Evolutionary conservation across 1,284 basidiomycete genomes (phyloP).

Genomic region (Schizophyllum amplum): DNA sequence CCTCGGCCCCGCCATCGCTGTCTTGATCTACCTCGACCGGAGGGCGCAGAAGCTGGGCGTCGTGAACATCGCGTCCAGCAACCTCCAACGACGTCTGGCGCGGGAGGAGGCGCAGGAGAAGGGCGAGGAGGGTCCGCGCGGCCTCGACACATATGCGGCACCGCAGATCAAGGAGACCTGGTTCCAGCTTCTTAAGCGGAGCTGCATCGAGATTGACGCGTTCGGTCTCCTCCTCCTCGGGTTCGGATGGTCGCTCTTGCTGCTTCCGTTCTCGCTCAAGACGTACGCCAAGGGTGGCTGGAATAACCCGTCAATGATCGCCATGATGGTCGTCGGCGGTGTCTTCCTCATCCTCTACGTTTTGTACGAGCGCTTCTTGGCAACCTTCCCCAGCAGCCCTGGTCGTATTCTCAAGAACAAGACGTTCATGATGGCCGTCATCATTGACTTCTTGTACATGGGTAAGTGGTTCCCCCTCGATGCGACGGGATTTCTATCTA

Average conservation of each 20-base stretch:
- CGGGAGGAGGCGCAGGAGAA: neutral
- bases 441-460: neutral
- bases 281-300: conserved; percentile 27
- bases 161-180: neutral
- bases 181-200: neutral
- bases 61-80: neutral
- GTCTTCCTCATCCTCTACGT: conserved; percentile 25
- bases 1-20: conserved; percentile 21
- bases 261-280: conserved; percentile 52
- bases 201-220: conserved; percentile 24
- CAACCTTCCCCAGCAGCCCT: conserved; percentile 31
- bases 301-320: conserved; percentile 30
- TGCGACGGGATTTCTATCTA: conserved; percentile 25
- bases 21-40: conserved; percentile 38
- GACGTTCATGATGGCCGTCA: conserved; percentile 23
- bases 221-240: conserved; percentile 52
- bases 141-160: neutral
- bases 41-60: conserved; percentile 28
- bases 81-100: neutral
- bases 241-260: conserved; percentile 40
- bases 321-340: conserved; percentile 33
- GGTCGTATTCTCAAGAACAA: conserved; percentile 32
- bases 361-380: conserved; percentile 30
- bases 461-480: neutral
- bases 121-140: neutral